Evolutionary conservation across 2,329 filamentous ascomycete species (phyloP).

Genomic region (Phoma sp.): DNA sequence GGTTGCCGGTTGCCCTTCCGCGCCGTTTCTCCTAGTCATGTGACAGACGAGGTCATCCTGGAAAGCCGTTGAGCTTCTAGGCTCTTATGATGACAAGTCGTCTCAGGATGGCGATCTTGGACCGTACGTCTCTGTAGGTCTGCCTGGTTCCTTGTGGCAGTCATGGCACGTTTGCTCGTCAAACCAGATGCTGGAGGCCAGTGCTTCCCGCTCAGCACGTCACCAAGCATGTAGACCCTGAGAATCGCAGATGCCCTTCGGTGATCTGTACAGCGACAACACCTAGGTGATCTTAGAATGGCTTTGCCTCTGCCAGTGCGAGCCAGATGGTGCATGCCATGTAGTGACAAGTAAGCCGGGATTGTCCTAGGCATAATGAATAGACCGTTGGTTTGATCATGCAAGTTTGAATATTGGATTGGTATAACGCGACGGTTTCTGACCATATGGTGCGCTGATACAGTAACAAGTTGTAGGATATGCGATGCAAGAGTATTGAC

Average conservation of each 20-base stretch:
- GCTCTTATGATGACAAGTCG: slow-evolving; percentile 1
- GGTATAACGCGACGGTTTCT: too few species aligned
- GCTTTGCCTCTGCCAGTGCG: background rate
- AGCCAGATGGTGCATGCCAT: background rate
- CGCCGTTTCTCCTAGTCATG: slow-evolving; percentile 1
- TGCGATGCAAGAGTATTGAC: background rate
- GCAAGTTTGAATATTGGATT: too few species aligned
- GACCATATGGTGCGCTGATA: too few species aligned
- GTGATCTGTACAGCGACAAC: slow-evolving; percentile 9
- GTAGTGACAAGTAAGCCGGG: too few species aligned
- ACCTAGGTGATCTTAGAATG: background rate
- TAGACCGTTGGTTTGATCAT: too few species aligned
- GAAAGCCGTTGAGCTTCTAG: background rate
- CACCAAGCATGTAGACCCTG: slow-evolving; percentile 6
- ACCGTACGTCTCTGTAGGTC: background rate
- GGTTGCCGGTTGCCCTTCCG: slow-evolving; percentile 11
- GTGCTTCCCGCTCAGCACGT: slow-evolving; percentile 25
- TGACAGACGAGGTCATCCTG: slow-evolving; percentile 12
- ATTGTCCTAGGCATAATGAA: too few species aligned
- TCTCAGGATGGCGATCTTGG: slow-evolving; percentile 2
- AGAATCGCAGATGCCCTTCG: slow-evolving; percentile 19
- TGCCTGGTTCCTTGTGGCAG: slow-evolving; percentile 12
- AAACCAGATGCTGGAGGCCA: slow-evolving; percentile 21
- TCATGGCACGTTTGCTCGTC: slow-evolving; percentile 21
- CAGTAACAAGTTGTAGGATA: too few species aligned